Evolutionary conservation across 2,329 filamentous ascomycete species (phyloP).

Genomic region (Colletotrichum lupini): DNA sequence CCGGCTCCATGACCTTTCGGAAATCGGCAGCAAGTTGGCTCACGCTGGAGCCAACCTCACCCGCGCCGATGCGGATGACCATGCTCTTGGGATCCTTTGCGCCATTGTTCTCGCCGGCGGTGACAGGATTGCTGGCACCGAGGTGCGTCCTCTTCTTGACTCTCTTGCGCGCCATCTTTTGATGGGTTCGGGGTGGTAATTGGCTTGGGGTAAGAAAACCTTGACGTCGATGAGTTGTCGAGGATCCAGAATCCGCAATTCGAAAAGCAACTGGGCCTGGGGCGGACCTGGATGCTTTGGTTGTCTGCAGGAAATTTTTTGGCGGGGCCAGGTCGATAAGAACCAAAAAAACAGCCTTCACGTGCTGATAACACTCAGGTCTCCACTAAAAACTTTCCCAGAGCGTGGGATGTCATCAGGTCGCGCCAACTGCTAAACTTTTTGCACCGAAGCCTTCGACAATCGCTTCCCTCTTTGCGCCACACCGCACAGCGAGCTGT

Average conservation of each 20-base stretch:
- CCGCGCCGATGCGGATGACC: constrained; percentile 96
- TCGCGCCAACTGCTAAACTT: not conserved
- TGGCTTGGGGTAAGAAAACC: constrained; percentile 20
- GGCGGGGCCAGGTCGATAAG: constrained; percentile 21
- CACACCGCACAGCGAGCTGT: not conserved
- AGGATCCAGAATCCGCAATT: not conserved
- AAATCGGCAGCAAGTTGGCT: constrained; percentile 94
- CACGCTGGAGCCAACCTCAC: constrained; percentile 90
- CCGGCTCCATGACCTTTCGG: constrained; percentile 93
- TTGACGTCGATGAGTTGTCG: not conserved
- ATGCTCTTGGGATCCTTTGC: constrained; percentile 89
- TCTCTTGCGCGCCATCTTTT: constrained; percentile 79
- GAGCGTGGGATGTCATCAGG: constrained; percentile 7
- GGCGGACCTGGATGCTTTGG: not conserved
- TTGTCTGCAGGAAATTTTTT: constrained; percentile 30
- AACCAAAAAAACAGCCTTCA: not conserved
- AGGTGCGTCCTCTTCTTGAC: constrained; percentile 91
- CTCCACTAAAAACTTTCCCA: constrained; percentile 19
- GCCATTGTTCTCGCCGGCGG: constrained; percentile 67
- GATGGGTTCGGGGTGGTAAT: constrained; percentile 19
- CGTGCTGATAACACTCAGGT: constrained; percentile 14
- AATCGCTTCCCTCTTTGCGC: not conserved
- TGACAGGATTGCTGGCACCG: constrained; percentile 69
- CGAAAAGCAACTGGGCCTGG: not conserved
- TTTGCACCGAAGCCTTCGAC: not conserved